Percentiles rank a stretch among this genome's conserved stretches.
Evolutionary conservation across 768 basidiomycete species (phyloP).

Genomic region (Russula brevipes): DNA sequence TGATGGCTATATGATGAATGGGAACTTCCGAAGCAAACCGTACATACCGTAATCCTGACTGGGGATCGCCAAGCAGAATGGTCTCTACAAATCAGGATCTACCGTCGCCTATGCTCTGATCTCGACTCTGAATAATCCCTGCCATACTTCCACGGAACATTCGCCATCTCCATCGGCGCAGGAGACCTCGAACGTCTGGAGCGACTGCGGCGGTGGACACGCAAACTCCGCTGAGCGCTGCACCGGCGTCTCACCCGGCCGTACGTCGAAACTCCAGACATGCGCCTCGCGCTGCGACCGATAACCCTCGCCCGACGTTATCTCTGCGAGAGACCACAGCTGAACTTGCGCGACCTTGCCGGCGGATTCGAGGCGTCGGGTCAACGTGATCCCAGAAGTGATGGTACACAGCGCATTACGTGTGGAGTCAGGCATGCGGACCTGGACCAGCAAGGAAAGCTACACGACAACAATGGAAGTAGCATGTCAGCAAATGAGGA

Average conservation of each 20-base stretch:
- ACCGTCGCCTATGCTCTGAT: background rate
- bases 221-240: constrained; percentile 7
- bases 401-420: constrained; percentile 11
- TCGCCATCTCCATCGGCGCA: constrained; percentile 9
- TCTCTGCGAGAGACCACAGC: constrained; percentile 3
- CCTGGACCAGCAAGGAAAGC: constrained; percentile 12
- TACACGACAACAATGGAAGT: background rate
- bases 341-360: constrained; percentile 3
- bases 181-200: constrained; percentile 16
- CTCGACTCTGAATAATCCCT: constrained; percentile 14
- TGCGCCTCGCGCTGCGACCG: constrained; percentile 3
- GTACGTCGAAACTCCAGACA: constrained; percentile 9
- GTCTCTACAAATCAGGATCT: background rate
- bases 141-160: constrained; percentile 20
- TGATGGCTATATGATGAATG: background rate
- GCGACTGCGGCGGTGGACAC: constrained; percentile 11
- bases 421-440: constrained; percentile 12
- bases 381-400: constrained; percentile 10
- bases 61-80: background rate
- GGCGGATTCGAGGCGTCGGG: constrained; percentile 7
- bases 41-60: background rate
- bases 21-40: constrained; percentile 1
- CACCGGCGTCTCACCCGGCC: background rate
- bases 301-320: background rate
- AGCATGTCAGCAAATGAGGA: background rate